Conservation (phyloP, 345 rosid species). For the Eucalyptus guilfoylei region DNA sequence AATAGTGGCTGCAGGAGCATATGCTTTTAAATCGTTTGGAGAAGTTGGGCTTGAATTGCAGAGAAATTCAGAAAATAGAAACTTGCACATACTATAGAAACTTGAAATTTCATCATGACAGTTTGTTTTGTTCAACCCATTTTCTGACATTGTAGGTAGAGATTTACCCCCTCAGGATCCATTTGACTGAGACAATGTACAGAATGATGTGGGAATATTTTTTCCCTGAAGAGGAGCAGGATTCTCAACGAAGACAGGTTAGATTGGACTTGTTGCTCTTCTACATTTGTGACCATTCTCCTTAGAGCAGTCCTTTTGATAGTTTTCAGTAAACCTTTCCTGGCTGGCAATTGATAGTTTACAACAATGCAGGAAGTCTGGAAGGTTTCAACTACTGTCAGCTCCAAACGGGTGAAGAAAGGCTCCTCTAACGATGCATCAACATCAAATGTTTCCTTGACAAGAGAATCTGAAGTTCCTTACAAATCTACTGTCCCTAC, state of each 20-base stretch:
- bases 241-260: constrained; percentile 96
- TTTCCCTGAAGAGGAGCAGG: constrained; percentile 96
- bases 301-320: not conserved
- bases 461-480: constrained; percentile 52
- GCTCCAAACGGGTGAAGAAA: constrained; percentile 79
- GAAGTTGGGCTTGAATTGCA: not conserved
- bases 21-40: not conserved
- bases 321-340: not conserved
- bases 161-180: constrained; percentile 91
- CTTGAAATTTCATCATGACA: not conserved
- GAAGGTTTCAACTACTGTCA: constrained; percentile 89
- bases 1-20: not conserved
- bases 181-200: constrained; percentile 97
- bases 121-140: not conserved
- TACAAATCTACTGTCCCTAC: constrained; percentile 30
- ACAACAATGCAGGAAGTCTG: constrained; percentile 68
- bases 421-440: constrained; percentile 54
- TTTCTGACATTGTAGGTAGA: constrained; percentile 49
- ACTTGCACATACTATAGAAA: not conserved
- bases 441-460: constrained; percentile 29
- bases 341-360: not conserved
- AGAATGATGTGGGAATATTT: constrained; percentile 97
- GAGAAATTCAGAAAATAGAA: not conserved
- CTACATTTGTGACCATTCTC: not conserved
- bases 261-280: not conserved